Conservation (phyloP, 306 rosid species). For the Dryas alaskensis region DNA sequence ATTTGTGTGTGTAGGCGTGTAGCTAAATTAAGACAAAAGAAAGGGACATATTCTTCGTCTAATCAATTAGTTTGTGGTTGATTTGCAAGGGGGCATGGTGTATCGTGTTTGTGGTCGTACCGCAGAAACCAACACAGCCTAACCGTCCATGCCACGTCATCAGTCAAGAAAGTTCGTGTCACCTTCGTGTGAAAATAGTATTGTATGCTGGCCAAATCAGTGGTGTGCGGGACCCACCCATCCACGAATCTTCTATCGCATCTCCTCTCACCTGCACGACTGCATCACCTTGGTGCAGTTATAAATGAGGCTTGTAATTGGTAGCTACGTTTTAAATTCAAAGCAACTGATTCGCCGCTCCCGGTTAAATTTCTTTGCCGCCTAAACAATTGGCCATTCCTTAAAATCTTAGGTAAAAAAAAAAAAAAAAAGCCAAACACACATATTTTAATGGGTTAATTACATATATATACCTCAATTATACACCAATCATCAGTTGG, state of each 20-base stretch:
- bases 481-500: too few species aligned
- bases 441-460: too few species aligned
- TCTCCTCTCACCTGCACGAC: background rate
- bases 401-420: too few species aligned
- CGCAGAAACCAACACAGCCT: background rate
- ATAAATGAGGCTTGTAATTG: too few species aligned
- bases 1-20: background rate
- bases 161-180: slow-evolving; percentile 11
- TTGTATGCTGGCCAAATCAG: background rate
- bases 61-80: too few species aligned
- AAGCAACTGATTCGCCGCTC: background rate
- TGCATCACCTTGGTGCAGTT: too few species aligned
- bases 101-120: too few species aligned
- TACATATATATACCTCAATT: too few species aligned
- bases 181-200: background rate
- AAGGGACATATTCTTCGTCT: slow-evolving; percentile 1
- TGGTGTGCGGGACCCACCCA: background rate
- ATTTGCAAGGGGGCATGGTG: too few species aligned
- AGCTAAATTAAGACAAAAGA: background rate
- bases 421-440: too few species aligned
- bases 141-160: slow-evolving; percentile 19
- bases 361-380: slow-evolving; percentile 1
- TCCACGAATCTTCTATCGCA: background rate
- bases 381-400: background rate
- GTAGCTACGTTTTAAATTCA: background rate